Percentiles rank a stretch among this genome's conserved stretches.
phyloP scores from a whole-genome alignment of 257 asterid species.

The Solanum bulbocastanum region DNA sequence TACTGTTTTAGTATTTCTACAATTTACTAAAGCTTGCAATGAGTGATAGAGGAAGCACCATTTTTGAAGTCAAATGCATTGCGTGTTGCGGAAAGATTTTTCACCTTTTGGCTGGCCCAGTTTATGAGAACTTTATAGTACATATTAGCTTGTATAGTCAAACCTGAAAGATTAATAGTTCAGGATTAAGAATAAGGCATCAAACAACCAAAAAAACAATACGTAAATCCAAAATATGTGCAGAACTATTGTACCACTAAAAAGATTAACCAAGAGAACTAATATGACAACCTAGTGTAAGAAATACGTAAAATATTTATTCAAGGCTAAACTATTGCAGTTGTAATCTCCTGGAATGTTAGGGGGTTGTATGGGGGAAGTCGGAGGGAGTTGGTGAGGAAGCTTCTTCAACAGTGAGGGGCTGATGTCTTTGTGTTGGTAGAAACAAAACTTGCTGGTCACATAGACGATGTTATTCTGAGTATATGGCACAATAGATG shows the following conservation, averaged over 20 bases:
- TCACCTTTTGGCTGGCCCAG: constrained; percentile 99
- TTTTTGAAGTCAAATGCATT: constrained; percentile 83
- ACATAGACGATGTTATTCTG: not conserved
- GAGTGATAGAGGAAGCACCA: constrained; percentile 31
- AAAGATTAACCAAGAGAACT: not conserved
- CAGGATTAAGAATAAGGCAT: not conserved
- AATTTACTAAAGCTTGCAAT: not conserved
- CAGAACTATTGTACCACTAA: not conserved
- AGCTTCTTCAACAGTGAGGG: not conserved
- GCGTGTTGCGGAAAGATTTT: constrained; percentile 62
- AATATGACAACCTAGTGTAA: not conserved
- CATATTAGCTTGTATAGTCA: constrained; percentile 82
- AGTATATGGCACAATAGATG: not conserved
- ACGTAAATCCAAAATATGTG: not conserved
- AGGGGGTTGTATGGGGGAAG: not conserved
- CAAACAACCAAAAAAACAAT: not conserved
- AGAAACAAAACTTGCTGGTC: not conserved
- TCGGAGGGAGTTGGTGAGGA: not conserved
- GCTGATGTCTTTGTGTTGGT: not conserved
- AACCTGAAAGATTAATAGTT: constrained; percentile 37
- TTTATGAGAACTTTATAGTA: constrained; percentile 72
- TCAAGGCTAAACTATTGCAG: not conserved
- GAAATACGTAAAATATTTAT: not conserved
- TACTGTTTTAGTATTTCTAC: not conserved
- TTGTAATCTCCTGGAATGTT: not conserved